Evolutionary conservation across 306 rosid species (phyloP).

Genomic region (Heteromeles arbutifolia): DNA sequence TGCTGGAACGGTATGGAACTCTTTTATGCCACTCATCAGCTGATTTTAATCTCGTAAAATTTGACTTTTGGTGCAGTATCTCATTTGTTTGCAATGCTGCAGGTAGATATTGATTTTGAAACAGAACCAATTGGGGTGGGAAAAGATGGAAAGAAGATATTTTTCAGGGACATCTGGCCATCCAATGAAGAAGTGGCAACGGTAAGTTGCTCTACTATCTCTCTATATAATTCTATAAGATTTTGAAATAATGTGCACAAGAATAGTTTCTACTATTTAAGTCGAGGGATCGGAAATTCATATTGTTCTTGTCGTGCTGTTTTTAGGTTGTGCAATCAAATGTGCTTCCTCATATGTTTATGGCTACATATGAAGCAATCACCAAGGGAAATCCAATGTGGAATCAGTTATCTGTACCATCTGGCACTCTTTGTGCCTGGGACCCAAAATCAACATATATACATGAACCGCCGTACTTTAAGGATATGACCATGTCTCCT

Average conservation of each 20-base stretch:
- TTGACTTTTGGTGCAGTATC: background rate
- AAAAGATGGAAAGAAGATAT: slow-evolving; percentile 64
- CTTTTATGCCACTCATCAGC: background rate
- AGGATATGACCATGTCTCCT: slow-evolving; percentile 89
- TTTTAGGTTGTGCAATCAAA: slow-evolving; percentile 82
- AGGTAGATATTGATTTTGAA: slow-evolving; percentile 89
- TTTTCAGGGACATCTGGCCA: slow-evolving; percentile 92
- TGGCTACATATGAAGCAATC: slow-evolving; percentile 83
- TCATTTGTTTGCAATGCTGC: slow-evolving; percentile 29
- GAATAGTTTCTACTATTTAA: background rate
- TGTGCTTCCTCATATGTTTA: slow-evolving; percentile 92
- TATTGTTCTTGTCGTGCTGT: slow-evolving; percentile 18
- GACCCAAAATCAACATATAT: slow-evolving; percentile 82
- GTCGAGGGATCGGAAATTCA: slow-evolving; percentile 1
- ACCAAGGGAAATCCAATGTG: slow-evolving; percentile 91
- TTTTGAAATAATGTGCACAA: too few relatives aligned
- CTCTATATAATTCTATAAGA: background rate
- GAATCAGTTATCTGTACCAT: slow-evolving; percentile 80
- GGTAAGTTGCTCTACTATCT: slow-evolving; percentile 36
- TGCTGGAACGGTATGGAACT: slow-evolving; percentile 79
- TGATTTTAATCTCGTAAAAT: background rate
- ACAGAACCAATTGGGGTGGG: slow-evolving; percentile 71
- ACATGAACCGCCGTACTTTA: slow-evolving; percentile 89
- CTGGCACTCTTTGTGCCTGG: slow-evolving; percentile 83
- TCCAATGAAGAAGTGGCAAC: slow-evolving; percentile 75